Conservation (phyloP, 2,329 filamentous ascomycete species). For the Penicillium janthinellum region DNA sequence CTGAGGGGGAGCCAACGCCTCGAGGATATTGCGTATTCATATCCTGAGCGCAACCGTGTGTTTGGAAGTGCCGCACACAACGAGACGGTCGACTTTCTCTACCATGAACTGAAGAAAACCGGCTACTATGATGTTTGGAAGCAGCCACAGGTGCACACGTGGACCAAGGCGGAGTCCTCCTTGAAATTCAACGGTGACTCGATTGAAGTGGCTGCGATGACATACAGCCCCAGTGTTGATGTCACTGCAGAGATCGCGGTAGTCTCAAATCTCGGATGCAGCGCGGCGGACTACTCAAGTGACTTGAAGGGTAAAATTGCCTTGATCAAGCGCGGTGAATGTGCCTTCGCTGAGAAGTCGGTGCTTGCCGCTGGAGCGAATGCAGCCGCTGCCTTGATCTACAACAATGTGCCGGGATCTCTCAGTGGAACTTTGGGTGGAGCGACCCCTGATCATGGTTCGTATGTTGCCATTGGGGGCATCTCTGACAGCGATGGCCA, state of each 20-base stretch:
- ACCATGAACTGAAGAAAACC: constrained; percentile 52
- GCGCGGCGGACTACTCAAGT: constrained; percentile 62
- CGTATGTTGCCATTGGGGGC: constrained; percentile 62
- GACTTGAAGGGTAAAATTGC: constrained; percentile 65
- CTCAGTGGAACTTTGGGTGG: constrained; percentile 70
- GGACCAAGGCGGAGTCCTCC: constrained; percentile 62
- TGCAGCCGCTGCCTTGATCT: constrained; percentile 71
- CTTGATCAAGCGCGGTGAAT: constrained; percentile 69
- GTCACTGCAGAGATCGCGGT: constrained; percentile 53
- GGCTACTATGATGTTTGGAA: constrained; percentile 43
- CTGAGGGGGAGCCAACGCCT: constrained; percentile 62
- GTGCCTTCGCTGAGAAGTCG: constrained; percentile 72
- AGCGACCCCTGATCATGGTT: constrained; percentile 49
- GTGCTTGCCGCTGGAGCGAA: constrained; percentile 68
- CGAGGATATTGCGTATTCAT: constrained; percentile 32
- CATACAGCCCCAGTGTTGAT: constrained; percentile 59
- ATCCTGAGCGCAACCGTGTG: constrained; percentile 34
- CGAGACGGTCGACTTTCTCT: constrained; percentile 67
- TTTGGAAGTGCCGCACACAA: constrained; percentile 55
- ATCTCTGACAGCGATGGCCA: constrained; percentile 62
- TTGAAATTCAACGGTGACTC: constrained; percentile 59
- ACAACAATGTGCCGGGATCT: constrained; percentile 67
- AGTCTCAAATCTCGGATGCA: constrained; percentile 65
- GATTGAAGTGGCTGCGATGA: constrained; percentile 58
- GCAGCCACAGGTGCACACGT: constrained; percentile 64